Evolutionary conservation across 2,329 filamentous ascomycete genomes (phyloP).

Genomic region (Diaporthe nobilis): DNA sequence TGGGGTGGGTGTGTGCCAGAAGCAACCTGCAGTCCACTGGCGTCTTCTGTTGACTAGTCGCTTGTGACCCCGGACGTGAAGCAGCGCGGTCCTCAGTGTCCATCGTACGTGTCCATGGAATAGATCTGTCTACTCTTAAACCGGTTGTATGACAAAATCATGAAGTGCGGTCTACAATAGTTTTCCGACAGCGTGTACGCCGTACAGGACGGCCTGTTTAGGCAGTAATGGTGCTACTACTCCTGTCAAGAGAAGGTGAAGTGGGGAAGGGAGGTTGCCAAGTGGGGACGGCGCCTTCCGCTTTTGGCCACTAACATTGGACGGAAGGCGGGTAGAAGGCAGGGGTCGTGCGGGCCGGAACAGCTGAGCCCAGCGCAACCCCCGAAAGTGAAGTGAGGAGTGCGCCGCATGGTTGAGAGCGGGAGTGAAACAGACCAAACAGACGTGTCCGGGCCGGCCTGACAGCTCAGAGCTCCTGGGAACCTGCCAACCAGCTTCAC

Average conservation of each 20-base stretch:
- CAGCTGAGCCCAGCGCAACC: not conserved
- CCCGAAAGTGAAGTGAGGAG: not conserved
- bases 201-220: not conserved
- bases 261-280: not conserved
- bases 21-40: not conserved
- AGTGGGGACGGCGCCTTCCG: conserved; percentile 16
- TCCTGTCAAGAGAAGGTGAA: not conserved
- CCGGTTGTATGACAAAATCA: too few species aligned
- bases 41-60: not conserved
- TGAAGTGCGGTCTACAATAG: too few species aligned
- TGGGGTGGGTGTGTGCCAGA: not conserved
- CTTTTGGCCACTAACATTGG: not conserved
- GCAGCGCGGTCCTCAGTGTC: not conserved
- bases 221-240: not conserved
- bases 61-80: not conserved
- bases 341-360: conserved; percentile 21
- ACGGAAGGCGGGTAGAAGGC: not conserved
- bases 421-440: conserved; percentile 19
- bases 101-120: too few species aligned
- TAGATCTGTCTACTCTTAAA: too few species aligned
- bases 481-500: conserved; percentile 14
- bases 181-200: not conserved
- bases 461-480: conserved; percentile 8
- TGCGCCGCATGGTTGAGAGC: not conserved
- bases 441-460: conserved; percentile 7